Percentiles rank a stretch among this genome's conserved stretches.
Evolutionary conservation across 2,329 filamentous ascomycete genomes (phyloP).

Genomic region (Leptographium lundbergii): DNA sequence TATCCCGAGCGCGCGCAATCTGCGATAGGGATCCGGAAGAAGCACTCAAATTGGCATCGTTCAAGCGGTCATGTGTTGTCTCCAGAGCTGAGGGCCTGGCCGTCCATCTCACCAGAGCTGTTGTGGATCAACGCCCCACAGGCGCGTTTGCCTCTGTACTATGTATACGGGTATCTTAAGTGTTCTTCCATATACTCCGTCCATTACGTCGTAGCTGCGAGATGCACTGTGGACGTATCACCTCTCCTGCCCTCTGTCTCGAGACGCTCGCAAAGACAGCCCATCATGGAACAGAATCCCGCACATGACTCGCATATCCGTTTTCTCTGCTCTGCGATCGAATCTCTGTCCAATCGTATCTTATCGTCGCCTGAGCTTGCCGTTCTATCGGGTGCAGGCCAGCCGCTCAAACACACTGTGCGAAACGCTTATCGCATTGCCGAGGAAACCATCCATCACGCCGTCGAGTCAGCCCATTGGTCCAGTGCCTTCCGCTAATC

Average conservation of each 20-base stretch:
- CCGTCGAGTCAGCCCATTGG: slow-evolving; percentile 15
- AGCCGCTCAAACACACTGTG: slow-evolving; percentile 5
- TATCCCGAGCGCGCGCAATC: too few relatives aligned
- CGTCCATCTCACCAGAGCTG: neutral
- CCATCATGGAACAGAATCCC: neutral
- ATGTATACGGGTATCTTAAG: neutral
- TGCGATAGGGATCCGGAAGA: neutral
- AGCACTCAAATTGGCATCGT: neutral
- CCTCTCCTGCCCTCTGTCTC: neutral
- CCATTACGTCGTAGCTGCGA: neutral
- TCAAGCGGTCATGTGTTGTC: neutral
- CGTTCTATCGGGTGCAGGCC: neutral
- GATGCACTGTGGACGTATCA: neutral
- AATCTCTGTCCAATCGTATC: neutral
- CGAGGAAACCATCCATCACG: slow-evolving; percentile 14
- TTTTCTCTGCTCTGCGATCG: neutral
- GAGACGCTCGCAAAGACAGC: neutral
- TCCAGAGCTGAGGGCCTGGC: neutral
- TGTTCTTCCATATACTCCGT: neutral
- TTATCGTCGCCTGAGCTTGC: neutral
- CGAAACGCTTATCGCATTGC: slow-evolving; percentile 16
- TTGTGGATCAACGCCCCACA: neutral
- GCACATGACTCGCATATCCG: neutral
- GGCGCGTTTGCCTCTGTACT: neutral
- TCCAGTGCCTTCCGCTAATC: slow-evolving; percentile 14